Evolutionary conservation across 305 asterid genomes (phyloP), one percentile per base, ranked within the genome.

Genomic region (Fraxinus nigra): DNA sequence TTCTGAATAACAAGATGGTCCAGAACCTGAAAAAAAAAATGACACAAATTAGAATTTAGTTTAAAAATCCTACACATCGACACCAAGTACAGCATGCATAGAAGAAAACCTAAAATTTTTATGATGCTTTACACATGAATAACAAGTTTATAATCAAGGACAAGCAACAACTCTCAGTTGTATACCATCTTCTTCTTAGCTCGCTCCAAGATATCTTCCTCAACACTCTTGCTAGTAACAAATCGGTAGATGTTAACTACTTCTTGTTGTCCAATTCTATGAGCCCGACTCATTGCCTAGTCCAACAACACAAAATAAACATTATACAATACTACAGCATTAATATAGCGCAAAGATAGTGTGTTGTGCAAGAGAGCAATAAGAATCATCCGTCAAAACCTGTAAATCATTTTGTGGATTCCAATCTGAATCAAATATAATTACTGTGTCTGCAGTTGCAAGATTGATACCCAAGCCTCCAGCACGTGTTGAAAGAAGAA

Each of bases 241-340:
- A 97, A 97, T 77, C 99, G 91, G 85, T 97, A 97, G 78, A 97
- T 97, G 87, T 97, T 97, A 80, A 97, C 99, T 59, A 97, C 99
- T 22, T 95, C 98, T 90, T 95, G 99, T 87, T 97, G 99, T 84
- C 99, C 99, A 88, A 97, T 97, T 86, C 99, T 92, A 84, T 97
- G 99, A 84, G 99, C 99, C 86, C 99, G 92, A 85, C 99, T 97
- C 99, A 97, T 97, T 83, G 99, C 99, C 98, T 95, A 85, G 79
- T 79, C 80, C 78, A 86, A 70, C 73, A 84, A 72, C 79, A 86
- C 28, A 80, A 56, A 30, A 28, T 26, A 70, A 30, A 32, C 76
- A 5, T 69, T 28, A 28, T 67, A 11, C 32, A 33, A 74, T 4
- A 74, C 54, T 24, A 35, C 78, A 28, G 28, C 34, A 56, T 32